Percentiles rank a stretch among this genome's conserved stretches.
Conservation (phyloP, 176 grass and related monocot genomes). For the Canna indica region DNA sequence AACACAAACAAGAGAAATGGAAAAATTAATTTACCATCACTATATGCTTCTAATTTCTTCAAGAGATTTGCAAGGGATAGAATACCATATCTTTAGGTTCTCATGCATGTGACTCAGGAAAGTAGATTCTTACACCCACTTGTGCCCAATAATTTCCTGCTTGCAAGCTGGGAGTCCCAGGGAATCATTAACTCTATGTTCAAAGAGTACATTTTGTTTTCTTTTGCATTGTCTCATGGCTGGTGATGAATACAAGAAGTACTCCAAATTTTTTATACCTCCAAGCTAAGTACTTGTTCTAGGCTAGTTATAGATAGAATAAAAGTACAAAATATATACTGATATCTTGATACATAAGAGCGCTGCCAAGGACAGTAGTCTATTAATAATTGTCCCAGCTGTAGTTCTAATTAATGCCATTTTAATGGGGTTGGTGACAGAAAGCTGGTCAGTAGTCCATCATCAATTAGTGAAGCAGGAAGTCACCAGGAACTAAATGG, state of each 20-base stretch:
- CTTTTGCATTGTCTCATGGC: not conserved
- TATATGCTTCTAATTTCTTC: not conserved
- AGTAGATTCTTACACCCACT: slow-evolving; percentile 7
- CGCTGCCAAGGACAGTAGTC: not conserved
- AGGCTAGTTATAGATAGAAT: too few relatives aligned
- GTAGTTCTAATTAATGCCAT: not conserved
- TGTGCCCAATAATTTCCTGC: slow-evolving; percentile 1
- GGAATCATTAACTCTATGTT: not conserved
- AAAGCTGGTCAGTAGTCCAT: not conserved
- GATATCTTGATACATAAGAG: not conserved
- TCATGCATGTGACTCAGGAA: slow-evolving; percentile 3
- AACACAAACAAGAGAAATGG: not conserved
- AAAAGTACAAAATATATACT: not conserved
- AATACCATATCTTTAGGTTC: slow-evolving; percentile 2
- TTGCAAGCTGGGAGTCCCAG: slow-evolving; percentile 2
- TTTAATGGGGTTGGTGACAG: not conserved
- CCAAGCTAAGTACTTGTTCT: too few relatives aligned
- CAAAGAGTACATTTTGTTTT: not conserved
- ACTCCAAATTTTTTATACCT: too few relatives aligned
- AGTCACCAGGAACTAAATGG: not conserved
- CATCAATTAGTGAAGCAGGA: not conserved
- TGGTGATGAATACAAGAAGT: not conserved
- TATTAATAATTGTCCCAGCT: not conserved
- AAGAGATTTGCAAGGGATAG: not conserved
- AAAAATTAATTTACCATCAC: not conserved